Evolutionary conservation across 495 filamentous ascomycete species (phyloP), one percentile per base, ranked within the genome.

Genomic region (Trichodelitschia bisporula): DNA sequence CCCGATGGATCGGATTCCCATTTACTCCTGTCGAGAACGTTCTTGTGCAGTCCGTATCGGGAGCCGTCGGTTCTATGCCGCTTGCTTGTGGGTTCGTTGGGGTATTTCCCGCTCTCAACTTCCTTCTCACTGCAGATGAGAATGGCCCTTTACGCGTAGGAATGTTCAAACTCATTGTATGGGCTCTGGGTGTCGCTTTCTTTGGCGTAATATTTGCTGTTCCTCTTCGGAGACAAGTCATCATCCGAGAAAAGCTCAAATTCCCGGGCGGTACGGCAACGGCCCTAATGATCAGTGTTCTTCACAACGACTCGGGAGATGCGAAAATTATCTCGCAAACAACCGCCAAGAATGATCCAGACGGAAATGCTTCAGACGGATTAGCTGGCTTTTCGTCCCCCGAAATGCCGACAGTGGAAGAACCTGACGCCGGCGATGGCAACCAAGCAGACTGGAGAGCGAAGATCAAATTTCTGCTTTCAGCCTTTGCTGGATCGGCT

Each of bases 21-120:
- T 95, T 95, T 42, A 76, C 75, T 4, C 82, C 84, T 0, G 77
- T 93, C 17, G 89, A 99, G 52, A 99, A 99, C 48, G 89, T 97
- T 4, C 62, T 99, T 18, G 82, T 99, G 3, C 89, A 95, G 55
- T 91, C 82, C 3, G 84, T 99, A 24, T 86, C 89, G 0, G 83
- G 84, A 6, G 72, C 76, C 15, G 83, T 93, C 46, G 89, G 86
- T 0, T 92, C 84, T 3, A 95, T 95, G 86, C 89, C 89, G 3
- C 50, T 99, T 15, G 83, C 82, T 0, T 92, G 86, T 41, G 86
- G 86, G 1, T 93, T 95, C 45, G 84, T 97, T 5, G 86, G 78
- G 3, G 79, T 80, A 1, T 72, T 92, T 33, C 89, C 89, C 10
- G 89, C 89, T 2, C 57, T 99, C 57, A 73, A 91, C 39, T 92